Conservation (phyloP, 1,284 basidiomycete genomes). For the Trametes sp. region DNA sequence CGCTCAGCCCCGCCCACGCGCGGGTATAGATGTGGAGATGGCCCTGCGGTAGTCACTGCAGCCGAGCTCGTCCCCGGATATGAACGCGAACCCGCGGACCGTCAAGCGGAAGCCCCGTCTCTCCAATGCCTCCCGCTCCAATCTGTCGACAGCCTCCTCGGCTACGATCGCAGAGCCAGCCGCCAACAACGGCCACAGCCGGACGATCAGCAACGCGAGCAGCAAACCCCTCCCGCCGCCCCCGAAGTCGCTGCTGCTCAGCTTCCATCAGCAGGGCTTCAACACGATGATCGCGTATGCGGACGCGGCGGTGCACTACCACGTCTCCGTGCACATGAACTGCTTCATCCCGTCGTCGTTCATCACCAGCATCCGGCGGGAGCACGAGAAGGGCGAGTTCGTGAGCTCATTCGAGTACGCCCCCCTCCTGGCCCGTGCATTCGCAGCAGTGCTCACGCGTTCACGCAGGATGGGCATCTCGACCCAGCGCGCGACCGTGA, state of each 20-base stretch:
- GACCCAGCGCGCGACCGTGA: conserved; percentile 33
- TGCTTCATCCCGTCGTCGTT: conserved; percentile 49
- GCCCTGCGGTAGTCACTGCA: not conserved
- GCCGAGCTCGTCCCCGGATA: not conserved
- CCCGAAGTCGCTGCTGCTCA: conserved; percentile 15
- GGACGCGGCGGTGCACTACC: conserved; percentile 44
- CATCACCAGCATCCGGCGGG: conserved; percentile 47
- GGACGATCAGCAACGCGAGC: not conserved
- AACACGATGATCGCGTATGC: conserved; percentile 43
- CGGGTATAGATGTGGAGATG: not conserved
- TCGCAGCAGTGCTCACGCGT: too few species aligned
- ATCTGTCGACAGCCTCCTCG: conserved; percentile 4
- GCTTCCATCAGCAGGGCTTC: conserved; percentile 41
- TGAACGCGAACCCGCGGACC: conserved; percentile 8
- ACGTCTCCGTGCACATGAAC: conserved; percentile 48
- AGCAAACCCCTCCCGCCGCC: conserved; percentile 14
- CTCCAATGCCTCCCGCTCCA: conserved; percentile 17
- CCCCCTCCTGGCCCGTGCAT: not conserved
- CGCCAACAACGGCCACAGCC: not conserved
- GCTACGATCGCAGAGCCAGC: conserved; percentile 2
- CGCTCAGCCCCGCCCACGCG: not conserved
- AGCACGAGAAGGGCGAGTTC: conserved; percentile 41
- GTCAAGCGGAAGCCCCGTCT: conserved; percentile 19
- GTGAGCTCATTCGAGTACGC: conserved; percentile 51
- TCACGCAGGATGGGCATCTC: conserved; percentile 38